Evolutionary conservation across 1,139 yeast species (phyloP), one percentile per base, ranked within the genome.

Genomic region (Saccharomyces uvarum): DNA sequence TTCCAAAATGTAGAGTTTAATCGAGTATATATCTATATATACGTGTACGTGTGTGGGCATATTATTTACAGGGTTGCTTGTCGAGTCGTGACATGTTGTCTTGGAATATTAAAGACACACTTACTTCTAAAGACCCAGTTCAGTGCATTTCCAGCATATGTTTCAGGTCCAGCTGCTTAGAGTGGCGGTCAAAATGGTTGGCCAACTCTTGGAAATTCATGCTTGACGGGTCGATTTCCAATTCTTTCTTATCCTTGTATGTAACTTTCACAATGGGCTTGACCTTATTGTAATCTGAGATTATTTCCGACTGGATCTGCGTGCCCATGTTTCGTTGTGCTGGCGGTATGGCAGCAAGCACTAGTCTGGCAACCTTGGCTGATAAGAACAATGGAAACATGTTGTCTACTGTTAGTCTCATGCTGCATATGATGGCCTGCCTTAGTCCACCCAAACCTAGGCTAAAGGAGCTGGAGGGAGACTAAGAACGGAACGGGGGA

Each of bases 261-360:
- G 85, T 82, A 16, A 91, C 96, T 59, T 83, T 78, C 42, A 91
- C 81, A 33, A 77, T 65, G 24, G 96, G 89, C 53, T 70, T 65
- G 31, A 75, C 80, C 3, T 71, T 71, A 0, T 86, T 76, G 11
- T 57, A 56, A 14, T 70, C 67, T 3, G 78, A 73, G 52, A 86
- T 73, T 21, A 85, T 77, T 62, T 84, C 83, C 60, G 77, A 77
- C 56, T 82, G 81, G 13, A 79, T 75, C 21, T 75, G 67, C 7
- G 69, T 58, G 54, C 86, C 81, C 14, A 75, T 66, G 46, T 76
- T 73, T 63, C 80, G 82, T 64, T 83, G 74, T 13, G 81, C 74
- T 7, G 86, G 88, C 24, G 98, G 97, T 54, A 91, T 80, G 55
- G 89, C 79, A 16, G 95, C 79, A 53, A 91, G 79, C 65, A 91